A percentile compares a stretch with the other conserved stretches of the same genome.
These are phyloP conservation scores for Clonostachys rosea DNA, from an alignment of 2,329 filamentous ascomycete genomes.

Conservation along the genomic window DNA sequence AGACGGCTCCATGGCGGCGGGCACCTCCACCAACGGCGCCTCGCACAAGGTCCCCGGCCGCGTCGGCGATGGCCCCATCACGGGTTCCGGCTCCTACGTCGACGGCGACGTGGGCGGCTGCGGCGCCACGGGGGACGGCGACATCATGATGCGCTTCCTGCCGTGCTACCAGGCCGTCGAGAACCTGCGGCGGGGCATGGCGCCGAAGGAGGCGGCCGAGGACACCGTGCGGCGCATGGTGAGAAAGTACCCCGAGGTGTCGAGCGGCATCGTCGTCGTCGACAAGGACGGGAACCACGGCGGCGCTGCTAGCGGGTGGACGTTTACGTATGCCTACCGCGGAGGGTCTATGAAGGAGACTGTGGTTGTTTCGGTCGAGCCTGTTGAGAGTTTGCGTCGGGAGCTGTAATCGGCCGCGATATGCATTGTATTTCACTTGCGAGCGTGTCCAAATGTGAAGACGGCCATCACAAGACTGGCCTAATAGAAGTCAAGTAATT, in stretches of 20 bases:
- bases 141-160: constrained; percentile 52
- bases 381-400: not conserved
- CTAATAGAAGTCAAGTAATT: too few species aligned
- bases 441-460: too few species aligned
- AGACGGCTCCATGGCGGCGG: constrained; percentile 43
- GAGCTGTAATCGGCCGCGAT: constrained; percentile 1
- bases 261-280: constrained; percentile 46
- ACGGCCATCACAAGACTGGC: too few species aligned
- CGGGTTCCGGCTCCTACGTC: constrained; percentile 49
- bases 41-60: constrained; percentile 49
- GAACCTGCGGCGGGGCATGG: constrained; percentile 42
- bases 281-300: constrained; percentile 42
- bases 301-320: constrained; percentile 48
- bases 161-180: constrained; percentile 55
- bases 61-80: constrained; percentile 50
- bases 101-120: constrained; percentile 49
- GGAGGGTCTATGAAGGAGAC: constrained; percentile 40
- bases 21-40: constrained; percentile 51
- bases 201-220: constrained; percentile 39
- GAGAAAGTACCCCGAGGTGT: constrained; percentile 35
- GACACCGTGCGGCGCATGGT: constrained; percentile 46
- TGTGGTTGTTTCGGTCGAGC: constrained; percentile 33
- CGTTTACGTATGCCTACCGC: constrained; percentile 47
- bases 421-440: too few species aligned
- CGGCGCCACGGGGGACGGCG: constrained; percentile 51